Conservation (phyloP, 306 rosid species). For the barrel medic (Medicago truncatula) region DNA sequence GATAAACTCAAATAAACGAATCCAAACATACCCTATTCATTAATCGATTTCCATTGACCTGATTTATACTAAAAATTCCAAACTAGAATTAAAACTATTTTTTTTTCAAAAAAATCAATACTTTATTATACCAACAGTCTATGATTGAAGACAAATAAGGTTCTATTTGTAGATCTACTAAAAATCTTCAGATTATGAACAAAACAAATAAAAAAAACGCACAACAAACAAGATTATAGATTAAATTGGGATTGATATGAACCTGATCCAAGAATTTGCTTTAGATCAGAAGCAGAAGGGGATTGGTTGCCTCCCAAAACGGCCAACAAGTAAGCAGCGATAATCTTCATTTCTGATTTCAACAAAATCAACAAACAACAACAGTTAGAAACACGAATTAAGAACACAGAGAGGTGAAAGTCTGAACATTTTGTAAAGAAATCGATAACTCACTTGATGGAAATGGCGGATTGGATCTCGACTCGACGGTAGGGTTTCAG, state of each 20-base stretch:
- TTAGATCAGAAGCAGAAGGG: conserved; percentile 63
- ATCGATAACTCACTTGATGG: conserved; percentile 30
- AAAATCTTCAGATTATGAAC: not conserved
- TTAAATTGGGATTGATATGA: not conserved
- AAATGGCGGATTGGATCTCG: not conserved
- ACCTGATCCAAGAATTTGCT: conserved; percentile 48
- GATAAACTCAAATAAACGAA: not conserved
- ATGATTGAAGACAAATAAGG: not conserved
- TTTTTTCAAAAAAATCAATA: not conserved
- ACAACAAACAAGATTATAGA: not conserved
- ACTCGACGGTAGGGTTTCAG: conserved; percentile 28
- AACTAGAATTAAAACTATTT: not conserved
- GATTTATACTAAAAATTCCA: not conserved
- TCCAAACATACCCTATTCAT: not conserved
- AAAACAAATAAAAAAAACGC: not conserved
- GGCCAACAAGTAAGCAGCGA: conserved; percentile 71
- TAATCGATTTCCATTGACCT: not conserved
- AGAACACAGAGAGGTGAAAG: too few species aligned
- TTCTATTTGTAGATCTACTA: not conserved
- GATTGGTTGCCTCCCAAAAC: conserved; percentile 68
- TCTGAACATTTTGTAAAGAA: not conserved
- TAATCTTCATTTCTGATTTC: conserved; percentile 64
- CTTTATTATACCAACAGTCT: not conserved
- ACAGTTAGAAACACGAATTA: conserved; percentile 1
- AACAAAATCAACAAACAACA: not conserved